These are phyloP conservation scores for Mycena latifolia DNA, from an alignment of 768 basidiomycete species.

Conservation along the genomic window DNA sequence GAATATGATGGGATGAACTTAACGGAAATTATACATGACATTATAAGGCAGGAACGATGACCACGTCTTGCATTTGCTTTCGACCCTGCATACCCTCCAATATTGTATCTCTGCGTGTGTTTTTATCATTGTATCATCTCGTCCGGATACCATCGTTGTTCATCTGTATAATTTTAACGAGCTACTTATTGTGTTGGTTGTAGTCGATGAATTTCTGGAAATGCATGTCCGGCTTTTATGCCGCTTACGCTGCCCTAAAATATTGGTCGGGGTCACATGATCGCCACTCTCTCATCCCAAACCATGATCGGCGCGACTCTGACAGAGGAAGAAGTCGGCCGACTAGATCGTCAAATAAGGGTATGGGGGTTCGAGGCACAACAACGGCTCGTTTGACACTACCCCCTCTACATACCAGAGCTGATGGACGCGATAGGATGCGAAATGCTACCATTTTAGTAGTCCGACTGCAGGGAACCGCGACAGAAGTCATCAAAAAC, in stretches of 20 bases:
- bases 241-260: too few species aligned
- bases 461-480: constrained; percentile 81
- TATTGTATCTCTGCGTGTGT: constrained; percentile 29
- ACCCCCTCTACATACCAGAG: constrained; percentile 23
- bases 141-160: background rate
- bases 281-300: background rate
- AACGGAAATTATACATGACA: background rate
- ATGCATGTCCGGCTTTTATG: too few species aligned
- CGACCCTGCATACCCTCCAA: constrained; percentile 25
- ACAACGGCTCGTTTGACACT: constrained; percentile 71
- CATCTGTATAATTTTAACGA: constrained; percentile 16
- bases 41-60: constrained; percentile 19
- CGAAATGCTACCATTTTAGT: constrained; percentile 92
- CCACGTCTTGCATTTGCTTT: constrained; percentile 19
- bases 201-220: too few species aligned
- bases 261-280: constrained; percentile 26
- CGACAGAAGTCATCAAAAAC: constrained; percentile 97
- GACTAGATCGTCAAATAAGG: constrained; percentile 97
- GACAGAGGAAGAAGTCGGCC: constrained; percentile 78
- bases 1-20: constrained; percentile 28
- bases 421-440: constrained; percentile 72
- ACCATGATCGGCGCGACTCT: constrained; percentile 53
- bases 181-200: background rate
- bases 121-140: constrained; percentile 28
- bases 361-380: constrained; percentile 99